Conservation (phyloP, 208 protist genomes). For the Angomonas ambiguus region DNA sequence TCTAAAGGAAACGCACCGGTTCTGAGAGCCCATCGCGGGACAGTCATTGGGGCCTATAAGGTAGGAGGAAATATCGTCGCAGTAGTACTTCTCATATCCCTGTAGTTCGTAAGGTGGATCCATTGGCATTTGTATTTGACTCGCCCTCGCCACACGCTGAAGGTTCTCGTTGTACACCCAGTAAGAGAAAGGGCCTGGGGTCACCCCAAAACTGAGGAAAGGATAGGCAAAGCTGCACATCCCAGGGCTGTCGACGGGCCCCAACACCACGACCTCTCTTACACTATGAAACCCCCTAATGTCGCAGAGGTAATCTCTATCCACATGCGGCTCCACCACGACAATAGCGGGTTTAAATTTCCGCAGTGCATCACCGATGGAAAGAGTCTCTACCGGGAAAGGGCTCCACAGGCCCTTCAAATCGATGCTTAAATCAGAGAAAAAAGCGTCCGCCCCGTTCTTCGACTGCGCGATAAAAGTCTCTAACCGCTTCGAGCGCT, state of each 20-base stretch:
- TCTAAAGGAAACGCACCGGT: slow-evolving; percentile 46
- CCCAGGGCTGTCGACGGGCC: slow-evolving; percentile 61
- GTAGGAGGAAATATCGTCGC: slow-evolving; percentile 58
- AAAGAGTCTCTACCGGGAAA: slow-evolving; percentile 53
- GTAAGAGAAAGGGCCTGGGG: slow-evolving; percentile 63
- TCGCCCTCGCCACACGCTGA: slow-evolving; percentile 34
- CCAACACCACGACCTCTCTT: slow-evolving; percentile 58
- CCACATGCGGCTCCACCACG: slow-evolving; percentile 71
- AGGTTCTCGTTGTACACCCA: slow-evolving; percentile 71
- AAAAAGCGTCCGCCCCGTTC: not conserved
- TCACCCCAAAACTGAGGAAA: slow-evolving; percentile 66
- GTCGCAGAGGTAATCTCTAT: slow-evolving; percentile 60
- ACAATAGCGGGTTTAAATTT: slow-evolving; percentile 54
- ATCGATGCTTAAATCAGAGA: slow-evolving; percentile 22
- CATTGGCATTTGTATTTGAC: slow-evolving; percentile 56
- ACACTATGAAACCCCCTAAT: slow-evolving; percentile 67
- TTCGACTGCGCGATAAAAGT: not conserved
- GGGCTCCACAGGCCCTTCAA: slow-evolving; percentile 19
- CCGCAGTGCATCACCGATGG: slow-evolving; percentile 53
- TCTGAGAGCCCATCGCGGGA: slow-evolving; percentile 34
- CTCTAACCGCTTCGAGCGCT: slow-evolving; percentile 21
- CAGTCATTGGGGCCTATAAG: slow-evolving; percentile 61
- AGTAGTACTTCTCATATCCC: slow-evolving; percentile 49
- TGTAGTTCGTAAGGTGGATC: slow-evolving; percentile 60
- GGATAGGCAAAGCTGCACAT: slow-evolving; percentile 71